phyloP scores from a whole-genome alignment of 768 basidiomycete genomes.

The Amanita molliuscula region DNA sequence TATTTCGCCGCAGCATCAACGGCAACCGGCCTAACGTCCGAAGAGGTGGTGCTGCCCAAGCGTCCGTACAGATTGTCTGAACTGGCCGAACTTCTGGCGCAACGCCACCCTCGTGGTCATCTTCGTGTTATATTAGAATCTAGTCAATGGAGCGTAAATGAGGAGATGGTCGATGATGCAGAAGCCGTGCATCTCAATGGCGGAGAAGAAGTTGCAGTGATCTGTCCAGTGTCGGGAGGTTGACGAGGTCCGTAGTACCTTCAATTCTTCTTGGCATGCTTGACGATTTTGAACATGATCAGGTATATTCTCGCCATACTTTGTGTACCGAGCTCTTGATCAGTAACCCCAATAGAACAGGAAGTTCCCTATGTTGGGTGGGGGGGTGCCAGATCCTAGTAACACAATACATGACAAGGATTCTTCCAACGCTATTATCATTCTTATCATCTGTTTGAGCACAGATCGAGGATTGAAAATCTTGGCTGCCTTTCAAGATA shows the following conservation, averaged over 20 bases:
- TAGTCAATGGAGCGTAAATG: slow-evolving; percentile 73
- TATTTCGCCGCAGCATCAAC: slow-evolving; percentile 64
- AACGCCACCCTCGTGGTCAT: slow-evolving; percentile 39
- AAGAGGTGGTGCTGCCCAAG: slow-evolving; percentile 40
- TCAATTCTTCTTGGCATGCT: not conserved
- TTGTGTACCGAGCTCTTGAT: not conserved
- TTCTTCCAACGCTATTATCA: too few species aligned
- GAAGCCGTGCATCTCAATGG: slow-evolving; percentile 39
- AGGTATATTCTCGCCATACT: not conserved
- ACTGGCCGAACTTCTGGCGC: slow-evolving; percentile 39
- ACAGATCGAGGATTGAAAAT: too few species aligned
- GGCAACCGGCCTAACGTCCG: slow-evolving; percentile 45
- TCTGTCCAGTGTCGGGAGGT: slow-evolving; percentile 77
- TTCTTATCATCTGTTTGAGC: too few species aligned
- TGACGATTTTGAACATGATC: not conserved
- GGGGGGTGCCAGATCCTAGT: too few species aligned
- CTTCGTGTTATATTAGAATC: slow-evolving; percentile 44
- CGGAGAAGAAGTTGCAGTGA: slow-evolving; percentile 72
- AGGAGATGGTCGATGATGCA: slow-evolving; percentile 65
- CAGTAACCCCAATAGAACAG: too few species aligned
- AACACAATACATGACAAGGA: too few species aligned
- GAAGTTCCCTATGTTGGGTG: too few species aligned
- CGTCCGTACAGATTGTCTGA: slow-evolving; percentile 37
- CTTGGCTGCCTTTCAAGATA: too few species aligned
- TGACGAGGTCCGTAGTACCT: slow-evolving; percentile 16